These are phyloP conservation scores for Cladophialophora yegresii DNA, from an alignment of 2,329 filamentous ascomycete genomes.

Conservation along the genomic window DNA sequence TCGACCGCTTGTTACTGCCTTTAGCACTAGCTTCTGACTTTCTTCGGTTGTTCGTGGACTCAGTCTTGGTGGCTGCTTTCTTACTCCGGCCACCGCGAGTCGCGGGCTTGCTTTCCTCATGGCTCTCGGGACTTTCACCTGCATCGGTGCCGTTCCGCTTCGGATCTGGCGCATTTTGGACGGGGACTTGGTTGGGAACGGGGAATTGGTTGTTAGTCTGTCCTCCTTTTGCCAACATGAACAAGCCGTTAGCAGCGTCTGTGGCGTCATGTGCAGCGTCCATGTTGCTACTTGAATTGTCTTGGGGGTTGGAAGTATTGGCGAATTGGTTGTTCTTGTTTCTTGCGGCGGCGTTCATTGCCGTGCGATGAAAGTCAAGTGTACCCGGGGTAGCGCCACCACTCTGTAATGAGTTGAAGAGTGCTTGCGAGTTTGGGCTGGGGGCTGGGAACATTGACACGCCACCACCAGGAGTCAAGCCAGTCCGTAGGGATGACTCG, in stretches of 20 bases:
- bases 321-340: constrained; percentile 57
- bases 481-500: constrained; percentile 89
- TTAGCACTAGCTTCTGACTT: constrained; percentile 72
- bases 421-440: constrained; percentile 79
- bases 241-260: constrained; percentile 91
- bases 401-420: constrained; percentile 76
- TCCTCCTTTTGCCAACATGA: constrained; percentile 73
- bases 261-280: constrained; percentile 81
- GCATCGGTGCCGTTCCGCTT: constrained; percentile 49
- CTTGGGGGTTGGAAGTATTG: constrained; percentile 48
- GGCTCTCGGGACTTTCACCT: constrained; percentile 70
- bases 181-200: constrained; percentile 51
- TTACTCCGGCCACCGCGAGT: constrained; percentile 71
- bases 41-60: constrained; percentile 65
- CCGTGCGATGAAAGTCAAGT: constrained; percentile 91
- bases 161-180: constrained; percentile 43
- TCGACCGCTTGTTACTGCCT: constrained; percentile 71
- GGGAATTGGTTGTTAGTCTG: constrained; percentile 60
- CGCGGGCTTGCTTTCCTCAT: constrained; percentile 62
- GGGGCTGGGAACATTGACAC: constrained; percentile 96
- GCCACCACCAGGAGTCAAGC: constrained; percentile 88
- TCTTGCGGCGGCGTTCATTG: constrained; percentile 73
- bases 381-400: constrained; percentile 86
- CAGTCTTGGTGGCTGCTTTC: constrained; percentile 48
- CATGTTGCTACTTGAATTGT: constrained; percentile 46